Base-by-base conservation (phyloP, 1,139 yeast species). In the Lodderomyces pseudojiufengensis region DNA sequence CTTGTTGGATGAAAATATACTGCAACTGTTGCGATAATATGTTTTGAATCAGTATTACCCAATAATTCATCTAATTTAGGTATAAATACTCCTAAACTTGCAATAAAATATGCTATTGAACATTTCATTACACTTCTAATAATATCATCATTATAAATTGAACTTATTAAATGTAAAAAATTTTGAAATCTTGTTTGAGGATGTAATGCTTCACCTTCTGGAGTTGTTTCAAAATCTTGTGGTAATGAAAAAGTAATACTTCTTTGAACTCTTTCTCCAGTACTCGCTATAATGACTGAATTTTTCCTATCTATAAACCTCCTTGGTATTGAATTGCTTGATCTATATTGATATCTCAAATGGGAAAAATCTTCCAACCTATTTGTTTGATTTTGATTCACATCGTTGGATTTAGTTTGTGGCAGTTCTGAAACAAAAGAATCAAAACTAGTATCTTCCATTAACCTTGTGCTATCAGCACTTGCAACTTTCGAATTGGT, bases 1-100 rank as follows among this genome's bases (percentile, higher is more conserved):
- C 95, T 59, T 3, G 90, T 76, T 0, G 95, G 92, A 50, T 85
- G 94, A 63, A 86, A 85, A 55, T 86, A 86, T 3, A 85, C 94
- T 1, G 86, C 84, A 12, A 82, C 83, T 0, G 95, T 86, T 16
- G 95, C 87, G 6, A 83, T 79, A 49, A 84, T 73, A 59, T 86
- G 95, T 53, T 85, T 86, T 18, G 84, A 79, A 55, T 84, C 92
- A 12, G 86, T 73, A 27, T 64, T 55, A 0, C 95, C 95, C 35
- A 84, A 55, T 2, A 77, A 44, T 14, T 54, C 48, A 21, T 84
- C 74, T 31, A 85, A 66, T 2, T 74, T 62, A 0, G 77, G 65
- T 48, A 78, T 73, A 55, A 82, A 84, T n/a, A 85, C 95, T 2
- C 82, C 85, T 37, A 84, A 52, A 0, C 94, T 81, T 1, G 88